A percentile compares a stretch with the other conserved stretches of the same genome.
These are phyloP conservation scores for Amphicarpaea edgeworthii DNA, from an alignment of 306 rosid species.

Conservation along the genomic window DNA sequence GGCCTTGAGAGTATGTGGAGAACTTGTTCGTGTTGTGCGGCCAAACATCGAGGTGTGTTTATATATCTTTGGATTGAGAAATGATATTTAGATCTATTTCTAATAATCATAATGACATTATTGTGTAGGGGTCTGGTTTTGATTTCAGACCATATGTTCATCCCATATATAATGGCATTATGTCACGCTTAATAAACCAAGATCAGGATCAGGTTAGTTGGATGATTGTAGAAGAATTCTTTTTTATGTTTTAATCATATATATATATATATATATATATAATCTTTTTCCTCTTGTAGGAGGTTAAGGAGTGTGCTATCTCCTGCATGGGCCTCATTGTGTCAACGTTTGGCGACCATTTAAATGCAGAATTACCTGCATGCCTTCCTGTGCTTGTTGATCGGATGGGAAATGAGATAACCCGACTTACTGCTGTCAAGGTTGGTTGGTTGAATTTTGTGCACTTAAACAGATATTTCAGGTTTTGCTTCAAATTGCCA, in stretches of 20 bases:
- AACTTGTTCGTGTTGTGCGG: slow-evolving; percentile 92
- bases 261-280: slow-evolving; percentile 30
- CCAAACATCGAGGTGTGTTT: slow-evolving; percentile 81
- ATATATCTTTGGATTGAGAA: slow-evolving; percentile 27
- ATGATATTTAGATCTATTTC: slow-evolving; percentile 31
- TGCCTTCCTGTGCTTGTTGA: slow-evolving; percentile 99
- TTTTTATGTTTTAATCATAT: slow-evolving; percentile 34
- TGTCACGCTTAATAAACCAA: slow-evolving; percentile 99
- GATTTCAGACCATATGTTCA: slow-evolving; percentile 89
- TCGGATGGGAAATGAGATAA: slow-evolving; percentile 99
- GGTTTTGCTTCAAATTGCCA: not conserved
- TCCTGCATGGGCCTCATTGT: slow-evolving; percentile 98
- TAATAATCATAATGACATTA: slow-evolving; percentile 41
- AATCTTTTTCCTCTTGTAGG: slow-evolving; percentile 63
- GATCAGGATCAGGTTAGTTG: slow-evolving; percentile 98
- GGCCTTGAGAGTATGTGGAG: slow-evolving; percentile 97
- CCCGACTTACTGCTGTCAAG: slow-evolving; percentile 99
- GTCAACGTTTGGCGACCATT: slow-evolving; percentile 96
- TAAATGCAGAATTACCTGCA: slow-evolving; percentile 73
- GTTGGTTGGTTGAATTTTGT: slow-evolving; percentile 46
- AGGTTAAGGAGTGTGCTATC: slow-evolving; percentile 99
- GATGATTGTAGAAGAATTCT: slow-evolving; percentile 25
- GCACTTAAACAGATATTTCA: not conserved
- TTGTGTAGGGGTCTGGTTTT: slow-evolving; percentile 72
- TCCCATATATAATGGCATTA: slow-evolving; percentile 89